Percentiles rank a stretch among this genome's conserved stretches.
Evolutionary conservation across 768 basidiomycete genomes (phyloP).

Genomic region (Dioszegia hungarica): DNA sequence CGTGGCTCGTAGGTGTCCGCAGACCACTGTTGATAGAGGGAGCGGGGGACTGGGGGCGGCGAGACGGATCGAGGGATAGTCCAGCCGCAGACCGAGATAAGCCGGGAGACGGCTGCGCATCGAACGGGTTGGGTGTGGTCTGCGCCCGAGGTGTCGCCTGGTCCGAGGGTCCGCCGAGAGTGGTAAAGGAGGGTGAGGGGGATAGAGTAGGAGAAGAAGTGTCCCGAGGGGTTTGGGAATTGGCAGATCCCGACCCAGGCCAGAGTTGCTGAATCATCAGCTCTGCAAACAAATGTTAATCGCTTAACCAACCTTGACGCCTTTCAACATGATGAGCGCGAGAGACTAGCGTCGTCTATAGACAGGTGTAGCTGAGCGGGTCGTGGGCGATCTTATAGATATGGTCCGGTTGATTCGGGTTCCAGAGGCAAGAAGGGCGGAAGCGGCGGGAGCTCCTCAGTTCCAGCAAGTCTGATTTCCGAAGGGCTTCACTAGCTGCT

Average conservation of each 20-base stretch:
- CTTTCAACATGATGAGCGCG: conserved; percentile 41
- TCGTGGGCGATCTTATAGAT: too few species aligned
- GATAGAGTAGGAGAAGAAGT: conserved; percentile 34
- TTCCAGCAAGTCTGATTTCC: too few species aligned
- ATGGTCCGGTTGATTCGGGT: too few species aligned
- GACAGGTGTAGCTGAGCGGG: too few species aligned
- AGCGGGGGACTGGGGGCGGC: conserved; percentile 18
- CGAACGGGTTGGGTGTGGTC: conserved; percentile 38
- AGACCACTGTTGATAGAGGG: conserved; percentile 20
- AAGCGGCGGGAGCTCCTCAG: too few species aligned
- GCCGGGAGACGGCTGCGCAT: conserved; percentile 12
- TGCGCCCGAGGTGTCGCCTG: conserved; percentile 46
- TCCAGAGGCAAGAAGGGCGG: too few species aligned
- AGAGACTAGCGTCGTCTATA: too few species aligned
- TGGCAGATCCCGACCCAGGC: conserved; percentile 4
- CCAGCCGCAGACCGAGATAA: conserved; percentile 17
- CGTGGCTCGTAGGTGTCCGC: conserved; percentile 38
- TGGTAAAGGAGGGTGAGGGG: conserved; percentile 36
- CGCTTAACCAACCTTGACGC: conserved; percentile 35
- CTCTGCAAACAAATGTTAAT: neutral
- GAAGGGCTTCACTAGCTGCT: too few species aligned
- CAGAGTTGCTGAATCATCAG: conserved; percentile 9
- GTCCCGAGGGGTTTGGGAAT: conserved; percentile 17
- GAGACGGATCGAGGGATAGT: conserved; percentile 25
- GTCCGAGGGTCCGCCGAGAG: conserved; percentile 38